Evolutionary conservation across 2,329 filamentous ascomycete genomes (phyloP).

Genomic region (Diplodia corticola): DNA sequence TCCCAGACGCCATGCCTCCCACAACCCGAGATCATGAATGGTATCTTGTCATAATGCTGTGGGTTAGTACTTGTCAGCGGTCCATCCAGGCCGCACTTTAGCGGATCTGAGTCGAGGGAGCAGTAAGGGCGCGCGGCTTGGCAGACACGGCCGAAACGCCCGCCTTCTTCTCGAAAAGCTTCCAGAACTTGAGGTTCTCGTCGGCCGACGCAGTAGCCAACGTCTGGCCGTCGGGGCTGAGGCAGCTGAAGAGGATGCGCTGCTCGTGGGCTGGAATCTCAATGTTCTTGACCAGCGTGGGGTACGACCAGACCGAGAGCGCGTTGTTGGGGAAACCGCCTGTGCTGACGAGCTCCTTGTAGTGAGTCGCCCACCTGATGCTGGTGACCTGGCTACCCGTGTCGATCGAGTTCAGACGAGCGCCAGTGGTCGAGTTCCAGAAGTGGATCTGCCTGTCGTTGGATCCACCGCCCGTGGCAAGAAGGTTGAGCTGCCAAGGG

Average conservation of each 20-base stretch:
- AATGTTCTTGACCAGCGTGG: conserved; percentile 91
- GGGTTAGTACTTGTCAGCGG: conserved; percentile 9
- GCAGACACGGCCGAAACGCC: conserved; percentile 44
- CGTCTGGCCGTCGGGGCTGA: conserved; percentile 97
- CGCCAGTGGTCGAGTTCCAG: conserved; percentile 98
- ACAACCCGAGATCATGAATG: neutral
- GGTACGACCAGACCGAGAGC: conserved; percentile 98
- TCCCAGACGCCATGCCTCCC: conserved; percentile 4
- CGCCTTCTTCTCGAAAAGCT: conserved; percentile 98
- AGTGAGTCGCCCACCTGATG: conserved; percentile 92
- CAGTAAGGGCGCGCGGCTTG: conserved; percentile 18
- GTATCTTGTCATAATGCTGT: conserved; percentile 17
- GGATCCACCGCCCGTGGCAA: conserved; percentile 92
- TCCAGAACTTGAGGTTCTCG: conserved; percentile 99
- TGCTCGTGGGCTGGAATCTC: conserved; percentile 98
- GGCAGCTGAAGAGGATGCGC: conserved; percentile 90
- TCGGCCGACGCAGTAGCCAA: conserved; percentile 93
- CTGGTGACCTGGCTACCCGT: conserved; percentile 97
- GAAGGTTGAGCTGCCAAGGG: conserved; percentile 96
- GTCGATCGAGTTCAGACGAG: conserved; percentile 98
- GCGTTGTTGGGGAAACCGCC: conserved; percentile 99
- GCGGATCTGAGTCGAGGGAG: conserved; percentile 22
- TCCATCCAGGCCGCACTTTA: neutral
- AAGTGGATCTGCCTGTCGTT: conserved; percentile 99
- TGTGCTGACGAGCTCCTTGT: conserved; percentile 97